Base-by-base conservation (phyloP, 2,329 filamentous ascomycete species). In the Bimuria novae-zelandiae region DNA sequence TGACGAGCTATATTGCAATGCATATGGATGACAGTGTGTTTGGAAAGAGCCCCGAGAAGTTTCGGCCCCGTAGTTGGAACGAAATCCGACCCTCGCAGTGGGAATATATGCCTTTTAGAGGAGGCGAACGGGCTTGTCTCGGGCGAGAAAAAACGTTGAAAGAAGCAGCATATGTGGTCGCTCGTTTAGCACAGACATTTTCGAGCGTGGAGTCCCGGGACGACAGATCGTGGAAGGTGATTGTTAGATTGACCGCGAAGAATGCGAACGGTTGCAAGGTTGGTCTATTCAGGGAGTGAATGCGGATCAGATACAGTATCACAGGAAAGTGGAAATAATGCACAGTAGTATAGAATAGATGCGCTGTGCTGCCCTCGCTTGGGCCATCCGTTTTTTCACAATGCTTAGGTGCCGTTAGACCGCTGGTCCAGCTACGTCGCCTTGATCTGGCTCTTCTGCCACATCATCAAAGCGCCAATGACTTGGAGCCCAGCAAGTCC, bases 11-110 rank as follows among this genome's bases (percentile, higher is more conserved):
- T 14, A 78, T 76, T 55, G 57, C 72, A 19, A 79, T 81, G 69
- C 79, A 82, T 55, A 71, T 76, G 17, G 68, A 76, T 8, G 68
- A 69, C 21, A 70, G 73, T 42, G 62, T 77, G 12, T 80, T 72
- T 61, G 61, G 68, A 8, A 50, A 55, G 3, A 36, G 52, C 23
- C 54, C 63, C 0, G n/a, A 49, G 12, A 22, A 37, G 3, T 52
- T 55, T 33, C 30, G 29, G 8, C 49, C 52, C 2, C 14, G 36
- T 8, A 36, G 56, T 4, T 62, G 59, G 60, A 22, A 55, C 4
- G 42, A 11, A 3, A 52, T 60, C 10, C 16, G 49, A 2, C 60
- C 49, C 8, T 25, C n/a, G 14, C 42, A 44, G n/a, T 59, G 49
- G 47, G 53, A 60, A 16, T 62, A 46, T 32, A 56, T 57, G 35